Evolutionary conservation across 371 early-diverging fungal genomes (phyloP), one percentile per base, ranked within the genome.

Genomic region (Mucor plumbeus): DNA sequence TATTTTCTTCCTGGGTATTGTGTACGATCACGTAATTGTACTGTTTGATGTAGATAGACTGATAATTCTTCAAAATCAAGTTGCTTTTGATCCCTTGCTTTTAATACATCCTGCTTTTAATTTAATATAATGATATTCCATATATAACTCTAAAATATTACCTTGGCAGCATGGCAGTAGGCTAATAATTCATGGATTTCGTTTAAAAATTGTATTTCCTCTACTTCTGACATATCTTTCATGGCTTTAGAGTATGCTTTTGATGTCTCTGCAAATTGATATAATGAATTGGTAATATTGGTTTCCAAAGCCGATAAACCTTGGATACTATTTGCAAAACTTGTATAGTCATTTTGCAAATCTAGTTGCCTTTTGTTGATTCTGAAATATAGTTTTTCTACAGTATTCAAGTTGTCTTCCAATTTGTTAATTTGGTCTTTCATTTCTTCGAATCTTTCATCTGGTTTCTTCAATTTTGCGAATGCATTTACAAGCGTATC

Each of bases 71-170:
- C 97, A 76, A 88, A 90, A 80, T 97, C 97, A 2, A 95, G 83
- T 78, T 97, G 97, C 77, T 96, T 97, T 74, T 96, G 95, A 78
- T 97, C 97, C n/a, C 97, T 85, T 58, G 87, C 82, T 64, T 89
- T 90, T 36, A 97, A 82, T 21, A 92, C 78, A 76, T 68, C 90
- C 90, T 92, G 59, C 15, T 38, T 8, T 13, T 31, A n/a, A 14
- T 17, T 33, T 59, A 44, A 44, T 17, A 17, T 44, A 7, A 44
- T 7, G 44, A 6, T 11, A 44, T 6, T 14, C 14, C 3, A 11
- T 8, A 2, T 15, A 33, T 21, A 17, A 14, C 38, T 31, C 59
- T 39, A 21, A 17, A n/a, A 11, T 55, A 15, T 64, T 82, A 91
- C 93, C 86, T 94, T 94, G 39, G 94, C 95, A n/a, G 91, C 83